Evolutionary conservation across 192 early-diverging fungal species (phyloP).

Genomic region (Entomortierella beljakovae): DNA sequence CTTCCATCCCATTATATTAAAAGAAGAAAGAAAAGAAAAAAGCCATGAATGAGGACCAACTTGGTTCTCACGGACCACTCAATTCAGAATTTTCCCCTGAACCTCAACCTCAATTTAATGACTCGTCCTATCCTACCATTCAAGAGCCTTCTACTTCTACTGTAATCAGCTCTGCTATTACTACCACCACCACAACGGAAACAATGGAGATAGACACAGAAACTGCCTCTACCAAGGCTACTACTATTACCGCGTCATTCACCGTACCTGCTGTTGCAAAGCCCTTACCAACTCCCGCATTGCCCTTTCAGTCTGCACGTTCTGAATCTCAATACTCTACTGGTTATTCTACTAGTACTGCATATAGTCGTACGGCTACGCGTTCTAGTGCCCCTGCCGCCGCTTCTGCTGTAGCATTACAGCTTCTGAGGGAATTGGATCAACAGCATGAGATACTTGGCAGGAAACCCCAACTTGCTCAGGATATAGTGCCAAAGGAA

Average conservation of each 20-base stretch:
- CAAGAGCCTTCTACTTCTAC: neutral
- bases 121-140: neutral
- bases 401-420: conserved; percentile 42
- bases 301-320: conserved; percentile 51
- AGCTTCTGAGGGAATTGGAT: conserved; percentile 40
- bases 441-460: conserved; percentile 48
- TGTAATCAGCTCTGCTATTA: neutral
- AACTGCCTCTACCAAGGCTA: neutral
- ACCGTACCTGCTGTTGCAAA: conserved; percentile 48
- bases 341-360: conserved; percentile 13
- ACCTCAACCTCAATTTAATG: neutral
- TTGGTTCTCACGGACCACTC: conserved; percentile 8
- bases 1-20: no score
- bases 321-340: conserved; percentile 46
- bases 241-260: conserved; percentile 42
- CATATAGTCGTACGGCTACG: conserved; percentile 19
- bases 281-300: conserved; percentile 38
- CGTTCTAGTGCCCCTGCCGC: conserved; percentile 47
- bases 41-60: conserved; percentile 29
- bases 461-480: conserved; percentile 48
- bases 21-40: neutral
- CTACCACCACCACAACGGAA: neutral
- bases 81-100: neutral
- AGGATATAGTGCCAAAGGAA: conserved; percentile 49
- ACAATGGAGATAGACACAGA: neutral